A percentile compares a stretch with the other conserved stretches of the same genome.
Evolutionary conservation across 106 monocot genomes (phyloP).

Genomic region (Dioscorea dumetorum): DNA sequence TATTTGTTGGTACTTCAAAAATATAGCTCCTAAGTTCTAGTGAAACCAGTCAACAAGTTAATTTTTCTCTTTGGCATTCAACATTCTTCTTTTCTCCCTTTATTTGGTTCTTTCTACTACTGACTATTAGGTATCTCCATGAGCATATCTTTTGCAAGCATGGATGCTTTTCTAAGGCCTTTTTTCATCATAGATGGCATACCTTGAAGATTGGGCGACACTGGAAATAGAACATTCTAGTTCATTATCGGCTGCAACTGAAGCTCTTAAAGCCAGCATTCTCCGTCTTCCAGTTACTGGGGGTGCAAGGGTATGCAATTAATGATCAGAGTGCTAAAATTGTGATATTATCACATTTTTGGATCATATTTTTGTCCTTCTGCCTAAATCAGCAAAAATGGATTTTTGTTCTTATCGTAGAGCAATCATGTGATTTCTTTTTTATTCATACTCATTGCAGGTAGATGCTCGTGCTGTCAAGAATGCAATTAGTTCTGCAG

Average conservation of each 20-base stretch:
- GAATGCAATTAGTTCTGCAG: constrained; percentile 46
- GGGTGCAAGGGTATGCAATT: constrained; percentile 58
- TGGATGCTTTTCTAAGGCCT: not conserved
- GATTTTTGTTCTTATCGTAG: too few species aligned
- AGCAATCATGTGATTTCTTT: not conserved
- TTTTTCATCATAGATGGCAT: constrained; percentile 35
- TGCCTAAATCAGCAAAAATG: not conserved
- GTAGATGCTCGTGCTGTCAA: constrained; percentile 37
- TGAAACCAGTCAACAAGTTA: not conserved
- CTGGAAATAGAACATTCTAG: constrained; percentile 55
- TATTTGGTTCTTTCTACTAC: not conserved
- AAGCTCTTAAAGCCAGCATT: constrained; percentile 66
- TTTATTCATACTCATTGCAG: constrained; percentile 11
- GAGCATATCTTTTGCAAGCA: not conserved
- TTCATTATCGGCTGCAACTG: constrained; percentile 52
- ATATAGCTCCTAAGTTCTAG: not conserved
- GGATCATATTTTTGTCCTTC: not conserved
- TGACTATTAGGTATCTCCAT: not conserved
- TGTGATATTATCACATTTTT: not conserved
- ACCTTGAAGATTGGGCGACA: constrained; percentile 67
- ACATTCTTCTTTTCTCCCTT: not conserved
- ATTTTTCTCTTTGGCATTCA: not conserved
- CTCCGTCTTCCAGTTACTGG: constrained; percentile 67
- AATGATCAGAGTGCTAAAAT: not conserved
- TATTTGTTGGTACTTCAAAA: not conserved